Conservation (phyloP, 2,329 filamentous ascomycete species). For the Colletotrichum sp. region DNA sequence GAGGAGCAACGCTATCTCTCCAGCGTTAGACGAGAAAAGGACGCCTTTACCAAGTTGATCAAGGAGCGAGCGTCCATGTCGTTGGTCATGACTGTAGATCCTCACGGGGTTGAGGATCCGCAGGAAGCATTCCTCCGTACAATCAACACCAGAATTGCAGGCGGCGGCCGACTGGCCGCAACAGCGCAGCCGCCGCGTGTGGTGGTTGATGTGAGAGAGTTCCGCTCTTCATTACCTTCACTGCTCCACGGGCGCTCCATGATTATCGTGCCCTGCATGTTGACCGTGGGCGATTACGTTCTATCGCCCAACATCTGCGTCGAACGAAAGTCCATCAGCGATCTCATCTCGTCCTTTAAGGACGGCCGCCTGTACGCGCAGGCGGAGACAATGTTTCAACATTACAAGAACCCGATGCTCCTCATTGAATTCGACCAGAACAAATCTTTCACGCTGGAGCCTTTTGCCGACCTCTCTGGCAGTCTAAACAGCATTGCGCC, state of each 20-base stretch:
- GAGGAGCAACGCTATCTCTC: slow-evolving; percentile 95
- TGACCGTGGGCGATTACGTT: slow-evolving; percentile 97
- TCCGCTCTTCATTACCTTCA: slow-evolving; percentile 89
- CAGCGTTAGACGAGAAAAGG: slow-evolving; percentile 91
- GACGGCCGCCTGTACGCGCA: slow-evolving; percentile 93
- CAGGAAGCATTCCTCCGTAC: slow-evolving; percentile 93
- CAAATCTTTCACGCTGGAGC: slow-evolving; percentile 94
- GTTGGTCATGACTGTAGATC: slow-evolving; percentile 78
- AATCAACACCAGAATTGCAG: slow-evolving; percentile 95
- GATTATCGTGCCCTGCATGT: slow-evolving; percentile 89
- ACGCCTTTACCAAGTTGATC: slow-evolving; percentile 93
- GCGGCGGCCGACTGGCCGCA: slow-evolving; percentile 82
- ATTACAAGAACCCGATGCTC: slow-evolving; percentile 89
- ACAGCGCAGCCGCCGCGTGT: slow-evolving; percentile 89
- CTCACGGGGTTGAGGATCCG: slow-evolving; percentile 74
- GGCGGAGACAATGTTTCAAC: slow-evolving; percentile 90
- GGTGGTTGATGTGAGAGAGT: slow-evolving; percentile 95
- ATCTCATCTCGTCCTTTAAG: slow-evolving; percentile 89
- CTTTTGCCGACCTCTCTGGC: slow-evolving; percentile 71
- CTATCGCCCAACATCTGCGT: slow-evolving; percentile 90
- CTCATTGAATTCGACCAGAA: slow-evolving; percentile 98
- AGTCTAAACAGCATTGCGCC: slow-evolving; percentile 68
- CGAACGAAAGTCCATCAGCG: slow-evolving; percentile 91
- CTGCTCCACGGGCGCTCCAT: slow-evolving; percentile 89
- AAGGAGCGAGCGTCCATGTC: slow-evolving; percentile 95